Base-by-base conservation (phyloP, 495 filamentous ascomycete genomes). In the Hypoxylon fuscum region DNA sequence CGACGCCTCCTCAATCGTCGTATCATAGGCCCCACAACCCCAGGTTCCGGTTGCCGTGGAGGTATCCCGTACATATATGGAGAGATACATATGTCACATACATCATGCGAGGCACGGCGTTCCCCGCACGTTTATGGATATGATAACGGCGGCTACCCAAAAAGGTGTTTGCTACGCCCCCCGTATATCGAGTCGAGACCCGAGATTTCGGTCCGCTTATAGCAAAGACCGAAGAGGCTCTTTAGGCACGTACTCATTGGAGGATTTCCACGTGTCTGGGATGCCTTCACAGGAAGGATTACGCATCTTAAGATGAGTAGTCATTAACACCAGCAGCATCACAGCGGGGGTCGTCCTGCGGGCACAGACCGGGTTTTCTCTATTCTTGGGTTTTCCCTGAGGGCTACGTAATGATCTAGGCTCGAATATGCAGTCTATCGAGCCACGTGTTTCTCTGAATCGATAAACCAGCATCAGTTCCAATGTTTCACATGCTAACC, bases 31-130 rank as follows among this genome's bases (percentile, higher is more conserved):
- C 56, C 62, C 56, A 61, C 56, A 34, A 60, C 32, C 44, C 22
- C n/a, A 49, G 49, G 27, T 65, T 32, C 41, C 42, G 17, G 51
- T 47, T 7, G 2, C 15, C 40, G 11, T 56, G 47, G 55, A 54
- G 35, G 46, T 15, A 14, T 37, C 17, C 23, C 47, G 23, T 37
- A 56, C 29, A 52, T 41, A 57, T 44, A 42, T 27, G 14, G 5
- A 4, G 35, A 23, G 38, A 20, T 51, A 44, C 55, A 59, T 27
- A 12, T 20, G 43, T 59, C 55, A 53, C 55, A 45, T 65, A 65
- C 55, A 65, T 59, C 17, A 66, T 66, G 56, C 55, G 46, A 66
- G 41, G 62, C 46, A 66, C 51, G 45, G 62, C 44, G 27, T 52
- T 57, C 62, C 56, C 62, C 62, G 56, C 56, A 60, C 32, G 40